Evolutionary conservation across 139 green algal species (phyloP).

Genomic region (Auxenochlorella pyrenoidosa): DNA sequence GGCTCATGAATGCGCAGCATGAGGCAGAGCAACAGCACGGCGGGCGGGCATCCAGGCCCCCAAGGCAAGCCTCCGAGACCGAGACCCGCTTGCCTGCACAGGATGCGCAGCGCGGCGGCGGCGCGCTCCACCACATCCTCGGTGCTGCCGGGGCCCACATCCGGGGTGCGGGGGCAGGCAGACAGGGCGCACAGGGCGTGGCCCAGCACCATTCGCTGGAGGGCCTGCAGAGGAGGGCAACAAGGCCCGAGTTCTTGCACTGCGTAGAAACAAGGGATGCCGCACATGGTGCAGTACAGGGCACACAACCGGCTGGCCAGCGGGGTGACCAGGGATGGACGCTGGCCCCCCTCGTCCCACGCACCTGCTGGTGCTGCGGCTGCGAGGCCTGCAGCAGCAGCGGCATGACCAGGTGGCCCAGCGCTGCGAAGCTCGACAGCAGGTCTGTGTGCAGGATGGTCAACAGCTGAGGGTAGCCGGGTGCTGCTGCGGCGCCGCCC

Average conservation of each 20-base stretch:
- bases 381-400: neutral
- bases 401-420: slow-evolving; percentile 7
- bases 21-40: neutral
- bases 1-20: neutral
- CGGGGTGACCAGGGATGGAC: neutral
- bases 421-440: slow-evolving; percentile 10
- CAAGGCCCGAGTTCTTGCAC: too few species aligned
- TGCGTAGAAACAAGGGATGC: neutral
- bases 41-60: neutral
- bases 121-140: neutral
- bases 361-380: neutral
- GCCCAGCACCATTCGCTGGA: slow-evolving; percentile 9
- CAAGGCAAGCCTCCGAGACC: neutral
- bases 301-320: neutral
- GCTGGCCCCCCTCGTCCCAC: neutral
- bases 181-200: neutral
- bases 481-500: neutral
- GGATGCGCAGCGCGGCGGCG: slow-evolving; percentile 10
- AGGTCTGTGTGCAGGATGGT: slow-evolving; percentile 34
- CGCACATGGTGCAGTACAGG: neutral
- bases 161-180: neutral
- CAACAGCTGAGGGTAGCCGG: neutral
- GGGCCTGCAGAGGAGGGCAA: neutral
- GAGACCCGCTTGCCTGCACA: slow-evolving; percentile 21
- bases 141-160: neutral